Conservation (phyloP, 495 filamentous ascomycete genomes). For the Chaetomium tenue region DNA sequence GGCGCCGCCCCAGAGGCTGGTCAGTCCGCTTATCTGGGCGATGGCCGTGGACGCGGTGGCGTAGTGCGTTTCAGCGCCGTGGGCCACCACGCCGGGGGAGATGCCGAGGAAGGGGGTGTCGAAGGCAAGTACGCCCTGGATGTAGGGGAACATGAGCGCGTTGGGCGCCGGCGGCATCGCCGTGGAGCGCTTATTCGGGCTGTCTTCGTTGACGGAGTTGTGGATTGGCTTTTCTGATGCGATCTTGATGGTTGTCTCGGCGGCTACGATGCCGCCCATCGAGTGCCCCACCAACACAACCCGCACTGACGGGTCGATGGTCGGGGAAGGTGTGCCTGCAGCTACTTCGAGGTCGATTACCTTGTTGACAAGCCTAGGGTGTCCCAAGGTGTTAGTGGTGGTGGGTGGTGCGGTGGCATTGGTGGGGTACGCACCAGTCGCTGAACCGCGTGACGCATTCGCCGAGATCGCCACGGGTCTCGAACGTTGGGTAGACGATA, state of each 20-base stretch:
- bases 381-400: background rate
- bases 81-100: conserved; percentile 80
- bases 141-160: conserved; percentile 62
- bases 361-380: conserved; percentile 75
- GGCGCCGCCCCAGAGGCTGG: conserved; percentile 57
- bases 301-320: conserved; percentile 82
- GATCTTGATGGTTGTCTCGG: conserved; percentile 74
- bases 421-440: conserved; percentile 66
- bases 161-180: conserved; percentile 36
- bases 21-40: conserved; percentile 61
- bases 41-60: conserved; percentile 69
- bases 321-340: conserved; percentile 77
- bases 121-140: conserved; percentile 88
- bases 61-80: conserved; percentile 83
- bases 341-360: conserved; percentile 94
- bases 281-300: conserved; percentile 85
- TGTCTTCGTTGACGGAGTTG: conserved; percentile 32
- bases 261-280: conserved; percentile 97
- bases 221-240: conserved; percentile 65
- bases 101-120: conserved; percentile 95
- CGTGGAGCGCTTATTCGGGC: conserved; percentile 31
- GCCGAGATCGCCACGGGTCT: conserved; percentile 82
- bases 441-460: conserved; percentile 78
- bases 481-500: conserved; percentile 83
- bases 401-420: background rate